Conservation (phyloP, 2,329 filamentous ascomycete genomes). For the Pleurostoma richardsiae region DNA sequence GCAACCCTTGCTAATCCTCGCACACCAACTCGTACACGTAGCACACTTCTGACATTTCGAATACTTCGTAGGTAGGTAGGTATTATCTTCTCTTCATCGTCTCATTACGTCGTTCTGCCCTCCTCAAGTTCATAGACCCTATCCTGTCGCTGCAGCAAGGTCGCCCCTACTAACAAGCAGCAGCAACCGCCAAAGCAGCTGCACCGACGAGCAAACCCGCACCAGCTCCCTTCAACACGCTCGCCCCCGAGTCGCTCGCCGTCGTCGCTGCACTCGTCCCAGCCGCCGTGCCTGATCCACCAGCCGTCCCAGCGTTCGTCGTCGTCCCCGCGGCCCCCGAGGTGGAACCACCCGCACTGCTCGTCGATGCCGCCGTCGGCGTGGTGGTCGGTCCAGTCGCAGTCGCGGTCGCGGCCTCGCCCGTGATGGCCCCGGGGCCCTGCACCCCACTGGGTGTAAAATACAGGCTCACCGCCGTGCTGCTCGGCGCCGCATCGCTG, state of each 20-base stretch:
- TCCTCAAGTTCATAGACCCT: too few species aligned
- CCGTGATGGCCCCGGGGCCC: constrained; percentile 35
- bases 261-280: not conserved
- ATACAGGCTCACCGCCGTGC: constrained; percentile 35
- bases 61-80: too few species aligned
- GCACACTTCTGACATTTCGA: too few species aligned
- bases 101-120: too few species aligned
- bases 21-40: too few species aligned
- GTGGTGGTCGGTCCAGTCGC: constrained; percentile 14
- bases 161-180: not conserved
- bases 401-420: constrained; percentile 28
- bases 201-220: not conserved
- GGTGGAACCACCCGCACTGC: not conserved
- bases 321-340: too few species aligned
- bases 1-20: too few species aligned
- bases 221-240: not conserved
- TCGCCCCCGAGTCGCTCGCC: not conserved
- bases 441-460: constrained; percentile 31
- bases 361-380: not conserved
- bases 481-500: constrained; percentile 25
- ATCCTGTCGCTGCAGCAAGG: too few species aligned
- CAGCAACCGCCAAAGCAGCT: not conserved
- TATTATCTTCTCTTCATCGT: too few species aligned
- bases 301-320: too few species aligned
- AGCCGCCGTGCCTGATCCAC: not conserved